Evolutionary conservation across 495 filamentous ascomycete species (phyloP), one percentile per base, ranked within the genome.

Genomic region (Annulohypoxylon bovei): DNA sequence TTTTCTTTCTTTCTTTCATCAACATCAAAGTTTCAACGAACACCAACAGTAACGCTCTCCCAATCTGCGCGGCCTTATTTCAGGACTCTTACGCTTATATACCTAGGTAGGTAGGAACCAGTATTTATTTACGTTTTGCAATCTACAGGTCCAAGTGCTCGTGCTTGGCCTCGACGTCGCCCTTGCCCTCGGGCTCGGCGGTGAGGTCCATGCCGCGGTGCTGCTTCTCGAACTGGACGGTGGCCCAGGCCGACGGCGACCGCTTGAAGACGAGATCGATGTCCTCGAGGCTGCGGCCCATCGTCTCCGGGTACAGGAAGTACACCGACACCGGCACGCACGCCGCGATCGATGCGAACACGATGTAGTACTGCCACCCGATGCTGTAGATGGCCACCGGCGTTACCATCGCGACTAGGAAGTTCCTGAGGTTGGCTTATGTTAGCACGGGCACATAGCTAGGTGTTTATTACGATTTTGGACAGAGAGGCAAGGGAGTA

Each of bases 261-360:
- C 91, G 88, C 58, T 86, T 87, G 73, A 91, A 90, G 72, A 90
- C 86, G 49, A 89, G 75, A 71, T 91, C 89, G 47, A 90, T 89
- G 66, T 90, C 87, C 71, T 91, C 89, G 11, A 91, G 80, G 49
- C 77, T 83, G 39, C 87, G 85, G 33, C 83, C 81, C 70, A 75
- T 83, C 8, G 85, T 88, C 75, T 88, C 86, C 0, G 86, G 86
- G 71, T 80, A 88, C 65, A 87, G 84, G 70, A 88, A 86, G 77
- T 88, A 89, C 9, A 88, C 86, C 3, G 73, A 80, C 0, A 78
- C 75, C 8, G 81, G 77, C 44, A 87, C 83, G 56, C 78, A 78
- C 11, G 82, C 82, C 32, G 86, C 85, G 44, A 85, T 68, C 6
- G 78, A 74, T 0, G 82, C 81, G 58, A 81, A 87, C 42, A 86